Percentiles rank a stretch among this genome's conserved stretches.
phyloP scores from a whole-genome alignment of 495 filamentous ascomycete species.

The Hypoxylon crocopeplum region DNA sequence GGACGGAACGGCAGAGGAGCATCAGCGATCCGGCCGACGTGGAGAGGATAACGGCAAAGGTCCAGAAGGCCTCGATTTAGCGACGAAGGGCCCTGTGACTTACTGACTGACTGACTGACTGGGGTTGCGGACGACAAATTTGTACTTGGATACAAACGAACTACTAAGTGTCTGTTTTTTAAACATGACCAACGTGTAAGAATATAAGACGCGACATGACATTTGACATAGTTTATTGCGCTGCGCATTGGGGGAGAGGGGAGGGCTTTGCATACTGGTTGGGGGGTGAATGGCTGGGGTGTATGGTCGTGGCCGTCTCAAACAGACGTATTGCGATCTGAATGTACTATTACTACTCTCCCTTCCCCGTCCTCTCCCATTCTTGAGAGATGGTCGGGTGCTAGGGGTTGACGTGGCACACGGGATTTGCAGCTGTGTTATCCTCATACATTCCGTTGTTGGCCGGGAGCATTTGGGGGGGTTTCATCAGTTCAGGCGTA shows the following conservation, averaged over 20 bases:
- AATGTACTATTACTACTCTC: conserved; percentile 11
- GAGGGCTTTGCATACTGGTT: conserved; percentile 10
- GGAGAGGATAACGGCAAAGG: conserved; percentile 32
- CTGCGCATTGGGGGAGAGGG: neutral
- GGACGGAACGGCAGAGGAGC: conserved; percentile 60
- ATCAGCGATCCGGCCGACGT: conserved; percentile 54
- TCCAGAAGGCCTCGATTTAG: conserved; percentile 34
- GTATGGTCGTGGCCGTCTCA: no score
- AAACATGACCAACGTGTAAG: conserved; percentile 17
- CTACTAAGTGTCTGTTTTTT: neutral
- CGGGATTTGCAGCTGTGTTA: no score
- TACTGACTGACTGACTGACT: no score
- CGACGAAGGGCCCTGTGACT: conserved; percentile 28
- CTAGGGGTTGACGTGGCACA: no score
- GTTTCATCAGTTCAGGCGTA: neutral
- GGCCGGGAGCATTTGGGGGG: no score
- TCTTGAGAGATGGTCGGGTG: neutral
- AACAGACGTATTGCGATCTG: neutral
- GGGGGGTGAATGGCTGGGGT: neutral
- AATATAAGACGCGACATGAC: conserved; percentile 5
- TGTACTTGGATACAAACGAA: no score
- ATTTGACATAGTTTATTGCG: neutral
- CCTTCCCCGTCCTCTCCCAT: no score
- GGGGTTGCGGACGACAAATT: no score
- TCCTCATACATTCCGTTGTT: no score